Conservation (phyloP, 148 eudicot genomes). For the Vaccinium macrocarpon region DNA sequence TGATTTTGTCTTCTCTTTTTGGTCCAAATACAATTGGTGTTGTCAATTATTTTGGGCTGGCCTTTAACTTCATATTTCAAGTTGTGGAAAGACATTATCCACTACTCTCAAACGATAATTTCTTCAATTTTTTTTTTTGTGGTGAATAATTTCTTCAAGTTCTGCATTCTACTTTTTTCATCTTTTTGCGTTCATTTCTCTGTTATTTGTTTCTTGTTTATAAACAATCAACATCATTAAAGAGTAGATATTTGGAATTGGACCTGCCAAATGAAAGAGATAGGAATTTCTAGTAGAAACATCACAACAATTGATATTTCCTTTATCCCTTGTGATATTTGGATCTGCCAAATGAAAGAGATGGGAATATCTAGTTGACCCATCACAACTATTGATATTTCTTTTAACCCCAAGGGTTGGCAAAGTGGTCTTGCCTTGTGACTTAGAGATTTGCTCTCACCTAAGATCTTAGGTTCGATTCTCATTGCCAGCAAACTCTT, state of each 20-base stretch:
- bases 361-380: not conserved
- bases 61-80: not conserved
- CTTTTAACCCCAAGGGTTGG: not conserved
- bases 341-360: not conserved
- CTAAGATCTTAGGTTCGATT: too few species aligned
- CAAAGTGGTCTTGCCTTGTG: too few species aligned
- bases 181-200: not conserved
- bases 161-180: not conserved
- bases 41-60: not conserved
- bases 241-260: not conserved
- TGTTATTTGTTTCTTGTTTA: not conserved
- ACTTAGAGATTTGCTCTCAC: too few species aligned
- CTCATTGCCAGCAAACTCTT: too few species aligned
- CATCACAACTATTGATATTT: not conserved
- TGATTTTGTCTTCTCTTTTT: not conserved
- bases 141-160: not conserved
- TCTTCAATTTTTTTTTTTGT: not conserved
- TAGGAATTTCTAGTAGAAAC: not conserved
- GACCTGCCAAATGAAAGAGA: not conserved
- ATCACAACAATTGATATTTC: not conserved
- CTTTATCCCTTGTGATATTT: not conserved
- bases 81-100: not conserved
- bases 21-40: not conserved
- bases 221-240: not conserved
- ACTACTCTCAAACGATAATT: not conserved